Evolutionary conservation across 768 basidiomycete genomes (phyloP).

Genomic region (Phanerochaete sordida): DNA sequence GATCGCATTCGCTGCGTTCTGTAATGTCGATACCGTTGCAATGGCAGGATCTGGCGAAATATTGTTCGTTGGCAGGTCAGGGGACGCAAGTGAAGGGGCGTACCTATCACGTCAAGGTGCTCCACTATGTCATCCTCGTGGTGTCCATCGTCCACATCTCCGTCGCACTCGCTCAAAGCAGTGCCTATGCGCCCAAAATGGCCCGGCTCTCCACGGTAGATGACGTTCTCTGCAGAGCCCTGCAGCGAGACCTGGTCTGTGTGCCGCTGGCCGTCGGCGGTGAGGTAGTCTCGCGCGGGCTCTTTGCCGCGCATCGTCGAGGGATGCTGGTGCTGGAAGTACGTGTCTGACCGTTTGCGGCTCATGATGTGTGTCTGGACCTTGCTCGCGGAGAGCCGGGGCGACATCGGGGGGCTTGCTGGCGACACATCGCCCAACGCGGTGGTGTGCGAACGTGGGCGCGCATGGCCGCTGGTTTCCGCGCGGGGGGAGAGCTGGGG

Average conservation of each 20-base stretch:
- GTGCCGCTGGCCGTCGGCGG: background rate
- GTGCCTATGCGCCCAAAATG: conserved; percentile 42
- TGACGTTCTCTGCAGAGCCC: conserved; percentile 39
- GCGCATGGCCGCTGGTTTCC: background rate
- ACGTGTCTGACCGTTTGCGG: background rate
- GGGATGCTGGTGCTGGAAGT: background rate
- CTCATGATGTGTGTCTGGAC: conserved; percentile 22
- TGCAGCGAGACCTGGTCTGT: conserved; percentile 28
- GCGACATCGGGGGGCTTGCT: background rate
- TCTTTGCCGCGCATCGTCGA: background rate
- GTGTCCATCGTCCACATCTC: conserved; percentile 29
- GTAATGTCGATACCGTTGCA: conserved; percentile 67
- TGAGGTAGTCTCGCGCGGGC: background rate
- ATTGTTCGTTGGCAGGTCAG: conserved; percentile 1
- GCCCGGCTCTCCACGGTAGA: conserved; percentile 27
- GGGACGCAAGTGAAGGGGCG: background rate
- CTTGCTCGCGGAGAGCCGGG: conserved; percentile 18
- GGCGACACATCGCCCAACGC: background rate
- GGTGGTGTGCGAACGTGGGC: conserved; percentile 10
- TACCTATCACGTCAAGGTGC: conserved; percentile 78
- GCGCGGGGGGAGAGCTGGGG: background rate
- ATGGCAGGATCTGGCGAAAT: conserved; percentile 60
- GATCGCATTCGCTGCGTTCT: conserved; percentile 79
- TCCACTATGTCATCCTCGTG: conserved; percentile 83
- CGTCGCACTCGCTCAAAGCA: conserved; percentile 34